Conservation (phyloP, 176 grass and related monocot species). For the Zoysia japonica region DNA sequence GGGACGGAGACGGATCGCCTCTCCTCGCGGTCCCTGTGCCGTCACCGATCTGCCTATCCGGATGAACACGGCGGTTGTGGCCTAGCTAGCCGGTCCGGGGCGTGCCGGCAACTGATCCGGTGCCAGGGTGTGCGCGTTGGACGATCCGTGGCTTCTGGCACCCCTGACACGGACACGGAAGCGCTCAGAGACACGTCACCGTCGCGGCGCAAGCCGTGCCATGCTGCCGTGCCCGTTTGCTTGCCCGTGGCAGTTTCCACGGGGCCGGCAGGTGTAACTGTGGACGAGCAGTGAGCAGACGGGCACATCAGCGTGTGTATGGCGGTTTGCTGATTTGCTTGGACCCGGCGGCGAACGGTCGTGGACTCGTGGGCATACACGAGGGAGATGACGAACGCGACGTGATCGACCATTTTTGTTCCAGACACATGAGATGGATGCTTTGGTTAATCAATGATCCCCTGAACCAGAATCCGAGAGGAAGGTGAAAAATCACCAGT, state of each 20-base stretch:
- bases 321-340: slow-evolving; percentile 4
- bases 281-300: slow-evolving; percentile 21
- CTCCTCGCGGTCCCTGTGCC: background rate
- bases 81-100: background rate
- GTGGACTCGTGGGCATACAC: background rate
- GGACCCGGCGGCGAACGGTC: background rate
- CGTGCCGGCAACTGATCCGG: slow-evolving; percentile 26
- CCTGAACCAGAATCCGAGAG: background rate
- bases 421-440: background rate
- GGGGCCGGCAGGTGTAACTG: slow-evolving; percentile 39
- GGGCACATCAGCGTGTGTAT: background rate
- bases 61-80: background rate
- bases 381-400: background rate
- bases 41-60: slow-evolving; percentile 7
- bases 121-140: slow-evolving; percentile 15
- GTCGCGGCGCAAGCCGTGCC: slow-evolving; percentile 24
- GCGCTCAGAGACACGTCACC: background rate
- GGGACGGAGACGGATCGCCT: background rate
- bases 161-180: slow-evolving; percentile 24
- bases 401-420: background rate
- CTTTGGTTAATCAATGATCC: background rate
- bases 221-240: slow-evolving; percentile 42
- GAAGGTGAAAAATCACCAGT: background rate
- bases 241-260: slow-evolving; percentile 45
- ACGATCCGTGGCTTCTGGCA: slow-evolving; percentile 7